Percentiles rank a stretch among this genome's conserved stretches.
Evolutionary conservation across 345 rosid species (phyloP).

Genomic region (Isatis tinctoria): DNA sequence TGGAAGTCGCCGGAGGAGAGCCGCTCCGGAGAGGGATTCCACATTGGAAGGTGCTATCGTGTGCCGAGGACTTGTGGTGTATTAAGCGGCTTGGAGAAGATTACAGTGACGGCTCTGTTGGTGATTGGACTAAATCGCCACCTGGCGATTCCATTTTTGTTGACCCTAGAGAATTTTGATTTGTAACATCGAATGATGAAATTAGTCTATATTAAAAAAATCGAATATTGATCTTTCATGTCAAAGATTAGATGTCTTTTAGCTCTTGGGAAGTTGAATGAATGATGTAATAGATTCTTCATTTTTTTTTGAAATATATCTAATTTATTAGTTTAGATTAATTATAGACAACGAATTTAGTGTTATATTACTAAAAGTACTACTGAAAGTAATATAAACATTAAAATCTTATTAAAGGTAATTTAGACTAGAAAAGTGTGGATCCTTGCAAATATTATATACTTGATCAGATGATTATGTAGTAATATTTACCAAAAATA

Average conservation of each 20-base stretch:
- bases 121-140: constrained; percentile 92
- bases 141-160: constrained; percentile 79
- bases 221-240: neutral
- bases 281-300: neutral
- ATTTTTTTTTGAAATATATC: too few species aligned
- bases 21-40: constrained; percentile 71
- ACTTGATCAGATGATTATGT: too few species aligned
- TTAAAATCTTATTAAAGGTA: too few species aligned
- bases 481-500: too few species aligned
- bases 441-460: too few species aligned
- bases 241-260: constrained; percentile 4
- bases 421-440: too few species aligned
- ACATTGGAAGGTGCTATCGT: constrained; percentile 75
- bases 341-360: too few species aligned
- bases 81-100: constrained; percentile 81
- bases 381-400: too few species aligned
- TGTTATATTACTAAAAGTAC: too few species aligned
- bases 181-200: neutral
- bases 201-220: neutral
- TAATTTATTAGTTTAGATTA: too few species aligned
- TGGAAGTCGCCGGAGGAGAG: constrained; percentile 64
- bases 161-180: constrained; percentile 84
- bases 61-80: constrained; percentile 80
- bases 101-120: constrained; percentile 61
- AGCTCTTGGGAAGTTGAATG: too few species aligned